These are phyloP conservation scores for Diaporthe longicolla DNA, from an alignment of 2,329 filamentous ascomycete genomes.

Conservation along the genomic window DNA sequence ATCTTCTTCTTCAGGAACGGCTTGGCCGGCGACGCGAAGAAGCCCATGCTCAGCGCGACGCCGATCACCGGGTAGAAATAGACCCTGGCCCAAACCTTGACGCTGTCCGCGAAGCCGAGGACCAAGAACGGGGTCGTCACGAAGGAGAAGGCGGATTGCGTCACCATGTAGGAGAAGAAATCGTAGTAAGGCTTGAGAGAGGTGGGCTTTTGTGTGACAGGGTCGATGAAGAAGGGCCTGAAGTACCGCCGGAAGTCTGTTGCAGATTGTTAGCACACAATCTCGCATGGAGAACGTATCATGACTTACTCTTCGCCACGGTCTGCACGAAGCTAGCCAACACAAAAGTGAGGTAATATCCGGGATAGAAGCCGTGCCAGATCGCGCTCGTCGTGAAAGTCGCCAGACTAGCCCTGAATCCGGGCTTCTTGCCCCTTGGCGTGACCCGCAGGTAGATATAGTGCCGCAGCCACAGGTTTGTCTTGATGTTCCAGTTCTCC, in stretches of 20 bases:
- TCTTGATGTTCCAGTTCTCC: conserved; percentile 98
- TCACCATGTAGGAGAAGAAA: conserved; percentile 78
- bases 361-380: conserved; percentile 98
- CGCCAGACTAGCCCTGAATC: conserved; percentile 92
- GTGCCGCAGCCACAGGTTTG: conserved; percentile 95
- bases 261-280: conserved; percentile 42
- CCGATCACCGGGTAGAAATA: conserved; percentile 89
- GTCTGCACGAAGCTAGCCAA: conserved; percentile 94
- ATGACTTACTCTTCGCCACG: conserved; percentile 86
- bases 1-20: conserved; percentile 67
- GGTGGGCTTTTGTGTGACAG: conserved; percentile 77
- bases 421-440: conserved; percentile 94
- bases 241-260: conserved; percentile 89
- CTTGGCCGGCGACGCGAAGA: conserved; percentile 88
- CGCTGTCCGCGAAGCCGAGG: conserved; percentile 78
- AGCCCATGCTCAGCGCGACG: conserved; percentile 73
- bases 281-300: conserved; percentile 34
- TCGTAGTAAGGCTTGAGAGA: conserved; percentile 90
- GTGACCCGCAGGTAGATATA: conserved; percentile 97
- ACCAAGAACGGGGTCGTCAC: conserved; percentile 87
- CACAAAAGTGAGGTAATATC: conserved; percentile 93
- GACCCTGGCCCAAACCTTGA: conserved; percentile 85
- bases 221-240: conserved; percentile 91
- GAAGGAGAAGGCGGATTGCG: conserved; percentile 88
- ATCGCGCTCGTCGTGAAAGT: conserved; percentile 96